Evolutionary conservation across 2,329 filamentous ascomycete genomes (phyloP), one percentile per base, ranked within the genome.

Genomic region (Pezicula radicicola): DNA sequence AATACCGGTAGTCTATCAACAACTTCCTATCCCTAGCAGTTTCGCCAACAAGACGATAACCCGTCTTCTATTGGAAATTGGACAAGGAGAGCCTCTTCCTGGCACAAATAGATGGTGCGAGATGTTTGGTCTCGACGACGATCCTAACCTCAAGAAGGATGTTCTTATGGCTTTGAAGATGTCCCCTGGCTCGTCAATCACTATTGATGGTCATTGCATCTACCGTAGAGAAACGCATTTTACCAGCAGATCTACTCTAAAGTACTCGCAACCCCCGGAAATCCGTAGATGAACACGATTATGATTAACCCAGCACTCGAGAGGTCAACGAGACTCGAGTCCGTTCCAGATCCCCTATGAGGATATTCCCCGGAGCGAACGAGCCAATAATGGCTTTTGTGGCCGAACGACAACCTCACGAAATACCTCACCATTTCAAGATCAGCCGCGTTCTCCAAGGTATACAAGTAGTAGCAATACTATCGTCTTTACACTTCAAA

Each of bases 61-160:
- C n/a, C n/a, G n/a, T n/a, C n/a, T n/a, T n/a, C n/a, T n/a, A n/a
- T n/a, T n/a, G n/a, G n/a, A n/a, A 43, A 25, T 21, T 13, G 25
- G 41, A 27, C 21, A 28, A 5, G 53, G 48, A 2, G 48, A 56
- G 36, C 54, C 58, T 19, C 46, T 60, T 6, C 55, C 60, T 30
- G 60, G 59, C 16, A 60, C 48, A 15, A 48, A 43, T 19, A 41
- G 45, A n/a, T 63, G 59, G 60, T 58, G 55, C 28, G 53, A 60
- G 16, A 55, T 53, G 44, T 46, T 56, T 46, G 55, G 55, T 15
- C 39, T 62, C 8, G 35, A 59, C 27, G 4, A 49, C 42, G 51
- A 62, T 51, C 55, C 54, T 1, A 33, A 49, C 6, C 47, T 55
- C 15, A 60, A 54, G 27, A 30, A 41, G 4, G 52, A 45, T 40